Conservation (phyloP, 768 basidiomycete species). For the Lactarius quietus region DNA sequence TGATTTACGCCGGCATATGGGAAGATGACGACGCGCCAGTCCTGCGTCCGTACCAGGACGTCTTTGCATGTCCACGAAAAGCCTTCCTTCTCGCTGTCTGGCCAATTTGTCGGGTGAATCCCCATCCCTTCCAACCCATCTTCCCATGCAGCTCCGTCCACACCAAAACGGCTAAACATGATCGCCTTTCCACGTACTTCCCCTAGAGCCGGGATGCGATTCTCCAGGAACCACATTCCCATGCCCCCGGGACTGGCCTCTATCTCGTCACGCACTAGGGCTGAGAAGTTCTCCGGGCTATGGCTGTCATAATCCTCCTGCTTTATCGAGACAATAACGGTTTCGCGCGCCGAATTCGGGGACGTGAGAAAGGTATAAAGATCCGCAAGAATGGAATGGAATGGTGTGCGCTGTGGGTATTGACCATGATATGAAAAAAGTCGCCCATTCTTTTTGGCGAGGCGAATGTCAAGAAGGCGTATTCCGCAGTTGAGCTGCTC, state of each 20-base stretch:
- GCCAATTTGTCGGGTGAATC: slow-evolving; percentile 86
- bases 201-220: slow-evolving; percentile 74
- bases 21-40: slow-evolving; percentile 57
- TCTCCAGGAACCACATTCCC: slow-evolving; percentile 79
- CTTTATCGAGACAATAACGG: slow-evolving; percentile 84
- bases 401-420: slow-evolving; percentile 65
- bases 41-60: slow-evolving; percentile 70
- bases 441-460: slow-evolving; percentile 57
- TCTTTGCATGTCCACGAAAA: slow-evolving; percentile 78
- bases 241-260: slow-evolving; percentile 46
- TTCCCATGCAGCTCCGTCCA: slow-evolving; percentile 65
- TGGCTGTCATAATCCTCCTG: slow-evolving; percentile 67
- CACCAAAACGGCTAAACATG: slow-evolving; percentile 83
- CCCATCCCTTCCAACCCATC: slow-evolving; percentile 67
- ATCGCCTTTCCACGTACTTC: slow-evolving; percentile 85
- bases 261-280: slow-evolving; percentile 64
- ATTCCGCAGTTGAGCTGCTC: slow-evolving; percentile 75
- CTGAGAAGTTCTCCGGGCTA: slow-evolving; percentile 52
- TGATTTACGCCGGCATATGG: slow-evolving; percentile 1
- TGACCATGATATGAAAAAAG: slow-evolving; percentile 80
- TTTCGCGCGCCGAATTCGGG: slow-evolving; percentile 57
- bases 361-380: slow-evolving; percentile 63
- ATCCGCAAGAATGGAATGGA: slow-evolving; percentile 58
- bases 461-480: slow-evolving; percentile 76
- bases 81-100: slow-evolving; percentile 65